Base-by-base conservation (phyloP, 805 yeast genomes). In the Candida ulmi region DNA sequence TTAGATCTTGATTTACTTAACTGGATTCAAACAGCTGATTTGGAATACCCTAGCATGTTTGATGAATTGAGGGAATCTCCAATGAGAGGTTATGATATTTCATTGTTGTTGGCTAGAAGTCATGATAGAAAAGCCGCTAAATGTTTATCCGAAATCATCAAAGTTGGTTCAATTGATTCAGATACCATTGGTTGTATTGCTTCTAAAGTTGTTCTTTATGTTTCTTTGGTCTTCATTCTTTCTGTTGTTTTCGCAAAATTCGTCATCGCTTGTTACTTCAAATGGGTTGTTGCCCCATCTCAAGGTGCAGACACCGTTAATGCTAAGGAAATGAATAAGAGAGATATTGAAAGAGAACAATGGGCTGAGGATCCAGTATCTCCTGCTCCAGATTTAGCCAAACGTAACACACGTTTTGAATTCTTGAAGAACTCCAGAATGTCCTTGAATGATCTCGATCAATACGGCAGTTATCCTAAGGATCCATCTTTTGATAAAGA, bases 131-230 rank as follows among this genome's bases (percentile, higher is more conserved):
- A 74, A 53, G 76, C 79, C 5, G 95, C 93, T 7, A 76, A 80
- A 52, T 93, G 99, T 61, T 66, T 93, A 40, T 67, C 82, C 11
- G 98, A 93, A 61, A 84, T 88, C 39, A 69, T 85, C 37, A 87
- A 83, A 61, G 95, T 91, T 13, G 99, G 99, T 17, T 80, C 78
- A 36, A 76, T 93, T 31, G 98, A 93, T 57, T 78, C 90, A 2
- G 86, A 85, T 29, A 80, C 95, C 7, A 78, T 93, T 53, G 99
- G 99, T 6, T 93, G 99, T 65, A 80, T 93, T 55, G 95, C 96
- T 0, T 88, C 97, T 0, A 67, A 79, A 39, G 79, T 90, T 30
- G 96, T 93, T 1, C 72, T 93, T 44, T 77, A 78, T 51, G 73
- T 83, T 7, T 85, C 97, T 1, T 71, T 93, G 53, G 81, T 84